Conservation (phyloP, 139 green algal genomes). For the Chlorella ohadii region DNA sequence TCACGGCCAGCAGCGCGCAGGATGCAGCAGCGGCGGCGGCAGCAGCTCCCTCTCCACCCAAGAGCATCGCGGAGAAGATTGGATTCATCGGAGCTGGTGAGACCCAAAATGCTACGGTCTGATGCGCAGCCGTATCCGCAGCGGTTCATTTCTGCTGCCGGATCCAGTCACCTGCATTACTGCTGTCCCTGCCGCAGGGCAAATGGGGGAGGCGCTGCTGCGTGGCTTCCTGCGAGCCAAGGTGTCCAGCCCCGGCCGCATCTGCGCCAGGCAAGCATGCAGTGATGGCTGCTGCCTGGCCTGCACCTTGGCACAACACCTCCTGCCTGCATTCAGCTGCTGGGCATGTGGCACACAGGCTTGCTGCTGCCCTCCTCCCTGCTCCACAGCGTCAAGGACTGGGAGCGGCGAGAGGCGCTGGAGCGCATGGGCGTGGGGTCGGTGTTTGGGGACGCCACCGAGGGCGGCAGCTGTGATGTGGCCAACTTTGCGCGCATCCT, state of each 20-base stretch:
- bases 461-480: constrained; percentile 1
- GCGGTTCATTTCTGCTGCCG: too few species aligned
- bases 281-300: too few species aligned
- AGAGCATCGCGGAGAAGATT: constrained; percentile 23
- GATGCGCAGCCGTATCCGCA: too few species aligned
- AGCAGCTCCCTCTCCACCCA: neutral
- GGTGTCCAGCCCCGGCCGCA: constrained; percentile 20
- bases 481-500: neutral
- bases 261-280: constrained; percentile 1
- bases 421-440: constrained; percentile 35
- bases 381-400: neutral
- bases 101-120: too few species aligned
- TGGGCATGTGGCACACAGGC: too few species aligned
- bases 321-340: too few species aligned
- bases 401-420: constrained; percentile 39
- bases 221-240: constrained; percentile 60
- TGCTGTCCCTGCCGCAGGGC: constrained; percentile 10
- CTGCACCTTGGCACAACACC: too few species aligned
- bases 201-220: constrained; percentile 77
- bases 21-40: neutral
- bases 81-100: constrained; percentile 61
- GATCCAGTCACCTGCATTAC: too few species aligned
- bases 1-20: neutral
- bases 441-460: constrained; percentile 20
- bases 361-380: too few species aligned